phyloP scores from a whole-genome alignment of 495 filamentous ascomycete species.

The Saxophila tyrrhenica region DNA sequence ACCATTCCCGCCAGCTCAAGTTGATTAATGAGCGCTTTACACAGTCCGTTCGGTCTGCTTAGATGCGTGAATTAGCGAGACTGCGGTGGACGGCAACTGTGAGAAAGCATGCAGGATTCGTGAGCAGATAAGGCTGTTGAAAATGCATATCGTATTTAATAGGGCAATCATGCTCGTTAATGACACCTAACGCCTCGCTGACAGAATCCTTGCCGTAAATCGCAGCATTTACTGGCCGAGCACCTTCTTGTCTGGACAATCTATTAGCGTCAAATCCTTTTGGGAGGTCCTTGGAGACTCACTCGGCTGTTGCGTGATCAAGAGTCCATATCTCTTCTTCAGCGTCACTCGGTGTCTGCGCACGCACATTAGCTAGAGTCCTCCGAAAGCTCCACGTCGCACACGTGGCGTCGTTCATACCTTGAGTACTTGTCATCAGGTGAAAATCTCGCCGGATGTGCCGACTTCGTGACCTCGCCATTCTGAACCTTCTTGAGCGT shows the following conservation, averaged over 20 bases:
- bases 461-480: slow-evolving; percentile 81
- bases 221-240: slow-evolving; percentile 16
- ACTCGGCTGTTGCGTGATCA: slow-evolving; percentile 71
- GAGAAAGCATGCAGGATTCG: background rate
- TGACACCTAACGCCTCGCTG: slow-evolving; percentile 18
- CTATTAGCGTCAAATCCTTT: background rate
- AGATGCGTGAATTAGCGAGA: no score
- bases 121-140: background rate
- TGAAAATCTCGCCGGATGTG: slow-evolving; percentile 92
- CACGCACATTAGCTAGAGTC: slow-evolving; percentile 12
- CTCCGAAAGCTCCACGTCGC: no score
- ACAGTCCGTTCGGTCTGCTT: no score
- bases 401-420: slow-evolving; percentile 27
- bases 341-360: slow-evolving; percentile 76
- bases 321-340: slow-evolving; percentile 79
- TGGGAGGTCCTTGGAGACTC: slow-evolving; percentile 22
- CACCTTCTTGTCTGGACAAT: slow-evolving; percentile 25
- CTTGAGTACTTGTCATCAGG: slow-evolving; percentile 96
- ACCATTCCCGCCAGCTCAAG: no score
- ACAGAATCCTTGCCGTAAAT: background rate
- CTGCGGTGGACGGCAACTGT: background rate
- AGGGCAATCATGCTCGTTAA: background rate
- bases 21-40: no score
- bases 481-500: slow-evolving; percentile 72
- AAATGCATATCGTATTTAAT: background rate